Evolutionary conservation across 2,329 filamentous ascomycete genomes (phyloP), one percentile per base, ranked within the genome.

Genomic region (Atkinsonella texensis): DNA sequence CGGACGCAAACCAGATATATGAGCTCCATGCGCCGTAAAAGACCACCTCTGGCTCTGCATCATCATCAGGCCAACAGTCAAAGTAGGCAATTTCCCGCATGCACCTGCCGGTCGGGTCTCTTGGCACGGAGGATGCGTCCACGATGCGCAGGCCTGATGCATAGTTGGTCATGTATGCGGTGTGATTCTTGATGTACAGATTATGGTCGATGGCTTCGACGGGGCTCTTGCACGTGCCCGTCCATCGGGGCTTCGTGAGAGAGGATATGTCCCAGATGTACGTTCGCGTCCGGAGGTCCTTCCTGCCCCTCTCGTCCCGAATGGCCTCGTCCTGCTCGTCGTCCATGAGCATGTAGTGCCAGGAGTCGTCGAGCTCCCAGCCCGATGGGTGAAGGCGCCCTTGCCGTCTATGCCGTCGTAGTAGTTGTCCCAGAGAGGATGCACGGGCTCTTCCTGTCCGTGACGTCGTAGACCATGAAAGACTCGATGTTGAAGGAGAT

Each of bases 361-460:
- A 70, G 51, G 65, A 60, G 13, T 63, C 60, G 59, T 76, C 69
- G 35, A 74, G 67, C 10, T 79, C 62, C 66, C 72, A 74, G 43
- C 77, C 77, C 59, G 77, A 57, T 81, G 77, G 0, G 75, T 77
- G 65, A 79, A 79, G 10, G 70, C 60, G 18, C 72, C 74, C 23
- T 46, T 50, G 43, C 51, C 51, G 42, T 50, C 48, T n/a, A 48
- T 28, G 44, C 76, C 77, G 12, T 72, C 68, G 62, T 80, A 80
- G 0, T 70, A 70, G 3, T 74, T 77, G 51, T 67, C 69, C 48
- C n/a, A n/a, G 74, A 77, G 56, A 80, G 69, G 53, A 77, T 66
- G 20, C 60, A 66, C 49, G 68, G 59, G 46, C 61, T 61, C 17
- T 65, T 62, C 63, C 75, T 75, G 62, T 76, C 63, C 17, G 71